Conservation (phyloP, 352 stramenopile genomes). For the Albugo laibachii region DNA sequence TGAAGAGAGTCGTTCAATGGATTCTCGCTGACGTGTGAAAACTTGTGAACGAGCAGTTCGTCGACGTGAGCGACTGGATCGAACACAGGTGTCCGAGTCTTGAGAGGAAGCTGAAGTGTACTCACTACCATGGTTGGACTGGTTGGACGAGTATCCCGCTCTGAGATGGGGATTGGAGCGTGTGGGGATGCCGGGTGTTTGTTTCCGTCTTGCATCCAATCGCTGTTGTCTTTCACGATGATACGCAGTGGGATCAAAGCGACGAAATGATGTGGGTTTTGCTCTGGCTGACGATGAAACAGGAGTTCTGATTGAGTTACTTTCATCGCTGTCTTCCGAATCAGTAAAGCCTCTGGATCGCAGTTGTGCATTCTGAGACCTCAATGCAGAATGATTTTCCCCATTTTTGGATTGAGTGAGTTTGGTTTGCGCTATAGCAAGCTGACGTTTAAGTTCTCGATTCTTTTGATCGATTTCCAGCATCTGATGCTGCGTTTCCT, state of each 20-base stretch:
- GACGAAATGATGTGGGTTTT: constrained; percentile 14
- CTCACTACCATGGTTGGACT: constrained; percentile 17
- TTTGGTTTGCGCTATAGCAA: constrained; percentile 39
- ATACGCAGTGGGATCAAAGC: constrained; percentile 70
- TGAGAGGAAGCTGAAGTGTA: constrained; percentile 47
- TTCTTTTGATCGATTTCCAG: constrained; percentile 57
- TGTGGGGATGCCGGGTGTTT: not conserved
- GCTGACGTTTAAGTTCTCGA: constrained; percentile 43
- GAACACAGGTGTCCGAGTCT: constrained; percentile 23
- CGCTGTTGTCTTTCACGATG: constrained; percentile 41
- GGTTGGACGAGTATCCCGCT: constrained; percentile 41
- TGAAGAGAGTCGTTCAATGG: constrained; percentile 29
- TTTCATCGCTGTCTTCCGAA: not conserved
- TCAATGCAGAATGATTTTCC: not conserved
- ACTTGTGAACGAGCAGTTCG: constrained; percentile 8
- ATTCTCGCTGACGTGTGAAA: constrained; percentile 27
- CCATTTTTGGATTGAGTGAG: not conserved
- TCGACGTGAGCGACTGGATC: constrained; percentile 18
- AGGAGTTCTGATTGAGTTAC: not conserved
- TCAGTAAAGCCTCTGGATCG: not conserved
- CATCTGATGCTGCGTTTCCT: constrained; percentile 32
- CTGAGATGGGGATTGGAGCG: not conserved
- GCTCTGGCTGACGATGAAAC: too few species aligned
- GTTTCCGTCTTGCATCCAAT: constrained; percentile 4
- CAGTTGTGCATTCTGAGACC: not conserved